phyloP scores from a whole-genome alignment of 1,139 yeast species.

The Geotrichum armillariae region DNA sequence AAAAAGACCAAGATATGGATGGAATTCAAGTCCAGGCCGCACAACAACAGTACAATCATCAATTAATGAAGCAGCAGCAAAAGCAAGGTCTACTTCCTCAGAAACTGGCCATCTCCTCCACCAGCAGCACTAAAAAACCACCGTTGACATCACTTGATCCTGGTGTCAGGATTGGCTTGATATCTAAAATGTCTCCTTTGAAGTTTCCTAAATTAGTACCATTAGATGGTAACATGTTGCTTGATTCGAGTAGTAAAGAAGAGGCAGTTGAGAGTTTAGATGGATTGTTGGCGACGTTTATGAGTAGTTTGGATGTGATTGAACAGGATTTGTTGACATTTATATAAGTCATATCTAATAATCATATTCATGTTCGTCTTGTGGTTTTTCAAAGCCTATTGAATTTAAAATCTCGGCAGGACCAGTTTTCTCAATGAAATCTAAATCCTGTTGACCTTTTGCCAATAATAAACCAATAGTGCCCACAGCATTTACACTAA shows the following conservation, averaged over 20 bases:
- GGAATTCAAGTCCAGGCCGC: neutral
- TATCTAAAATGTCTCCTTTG: no score
- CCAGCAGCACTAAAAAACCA: neutral
- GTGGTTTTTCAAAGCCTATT: constrained; percentile 61
- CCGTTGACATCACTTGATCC: neutral
- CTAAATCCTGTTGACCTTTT: constrained; percentile 56
- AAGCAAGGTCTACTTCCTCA: neutral
- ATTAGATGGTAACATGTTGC: constrained; percentile 33
- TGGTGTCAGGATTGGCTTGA: neutral
- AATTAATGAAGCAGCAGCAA: neutral
- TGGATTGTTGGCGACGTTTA: constrained; percentile 32
- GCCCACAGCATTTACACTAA: constrained; percentile 81
- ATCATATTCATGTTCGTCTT: constrained; percentile 34
- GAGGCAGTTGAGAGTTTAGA: constrained; percentile 34
- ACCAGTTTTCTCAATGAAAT: constrained; percentile 32
- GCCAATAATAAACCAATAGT: constrained; percentile 76
- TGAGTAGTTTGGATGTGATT: constrained; percentile 31
- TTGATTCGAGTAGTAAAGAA: constrained; percentile 36
- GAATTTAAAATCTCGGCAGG: constrained; percentile 48
- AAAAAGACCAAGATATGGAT: neutral
- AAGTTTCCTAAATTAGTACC: constrained; percentile 28
- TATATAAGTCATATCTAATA: constrained; percentile 16
- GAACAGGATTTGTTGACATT: constrained; percentile 14
- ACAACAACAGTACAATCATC: neutral
- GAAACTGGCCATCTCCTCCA: neutral